Conservation (phyloP, 1,284 basidiomycete genomes). For the Ustilago curta region DNA sequence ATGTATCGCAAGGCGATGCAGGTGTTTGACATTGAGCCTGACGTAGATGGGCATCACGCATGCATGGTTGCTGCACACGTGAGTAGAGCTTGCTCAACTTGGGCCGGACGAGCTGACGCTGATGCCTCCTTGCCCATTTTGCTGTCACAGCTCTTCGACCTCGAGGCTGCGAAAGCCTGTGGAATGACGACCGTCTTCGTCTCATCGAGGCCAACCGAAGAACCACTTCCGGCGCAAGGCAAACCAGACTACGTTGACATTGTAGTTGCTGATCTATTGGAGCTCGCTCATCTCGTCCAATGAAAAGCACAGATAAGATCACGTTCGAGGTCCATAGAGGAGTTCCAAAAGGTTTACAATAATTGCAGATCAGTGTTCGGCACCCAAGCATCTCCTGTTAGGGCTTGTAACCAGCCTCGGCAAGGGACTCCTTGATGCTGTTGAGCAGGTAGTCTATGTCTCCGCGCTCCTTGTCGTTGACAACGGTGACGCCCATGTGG, state of each 20-base stretch:
- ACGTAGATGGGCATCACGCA: conserved; percentile 8
- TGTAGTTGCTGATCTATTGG: conserved; percentile 25
- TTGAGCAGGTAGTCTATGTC: conserved; percentile 83
- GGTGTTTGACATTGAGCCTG: conserved; percentile 26
- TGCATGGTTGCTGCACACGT: conserved; percentile 42
- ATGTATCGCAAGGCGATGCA: conserved; percentile 31
- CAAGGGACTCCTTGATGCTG: conserved; percentile 75
- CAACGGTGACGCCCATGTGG: conserved; percentile 90
- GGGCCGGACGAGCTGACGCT: too few relatives aligned
- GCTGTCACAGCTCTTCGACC: conserved; percentile 29
- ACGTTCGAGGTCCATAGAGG: too few relatives aligned
- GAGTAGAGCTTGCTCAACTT: not conserved
- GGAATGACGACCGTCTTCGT: conserved; percentile 45
- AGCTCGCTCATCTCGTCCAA: conserved; percentile 21
- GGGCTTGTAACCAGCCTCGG: conserved; percentile 71
- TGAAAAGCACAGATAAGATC: not conserved
- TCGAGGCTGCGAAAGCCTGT: conserved; percentile 34
- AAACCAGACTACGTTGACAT: conserved; percentile 39
- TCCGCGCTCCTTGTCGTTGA: conserved; percentile 72
- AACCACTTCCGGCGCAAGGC: conserved; percentile 21
- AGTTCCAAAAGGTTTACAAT: not conserved
- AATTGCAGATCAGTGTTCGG: conserved; percentile 3
- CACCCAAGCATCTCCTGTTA: not conserved
- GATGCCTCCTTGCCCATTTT: too few relatives aligned
- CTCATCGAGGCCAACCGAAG: conserved; percentile 31